These are phyloP conservation scores for Podospora tetraspora DNA, from an alignment of 495 filamentous ascomycete species.

Conservation along the genomic window DNA sequence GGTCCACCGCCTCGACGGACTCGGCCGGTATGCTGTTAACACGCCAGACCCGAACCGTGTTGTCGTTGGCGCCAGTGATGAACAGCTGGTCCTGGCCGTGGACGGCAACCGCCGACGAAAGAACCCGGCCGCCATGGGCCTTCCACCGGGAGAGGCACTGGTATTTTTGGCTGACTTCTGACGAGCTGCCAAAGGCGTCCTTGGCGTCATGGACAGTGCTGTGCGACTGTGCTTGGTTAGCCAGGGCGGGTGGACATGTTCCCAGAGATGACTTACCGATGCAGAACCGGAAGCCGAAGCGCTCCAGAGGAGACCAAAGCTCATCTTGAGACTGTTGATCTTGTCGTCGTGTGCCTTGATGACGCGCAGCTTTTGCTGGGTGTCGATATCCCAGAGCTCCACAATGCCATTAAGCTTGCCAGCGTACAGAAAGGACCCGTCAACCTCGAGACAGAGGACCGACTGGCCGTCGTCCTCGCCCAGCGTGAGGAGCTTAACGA, in stretches of 20 bases:
- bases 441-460: slow-evolving; percentile 75
- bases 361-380: slow-evolving; percentile 78
- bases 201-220: slow-evolving; percentile 52
- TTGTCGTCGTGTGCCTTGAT: slow-evolving; percentile 77
- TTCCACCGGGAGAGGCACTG: slow-evolving; percentile 77
- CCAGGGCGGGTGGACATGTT: neutral
- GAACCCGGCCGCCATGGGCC: slow-evolving; percentile 77
- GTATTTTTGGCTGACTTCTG: slow-evolving; percentile 85
- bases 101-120: slow-evolving; percentile 74
- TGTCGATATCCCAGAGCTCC: slow-evolving; percentile 96
- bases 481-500: slow-evolving; percentile 57
- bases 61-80: slow-evolving; percentile 93
- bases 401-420: slow-evolving; percentile 85
- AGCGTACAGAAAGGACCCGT: slow-evolving; percentile 85
- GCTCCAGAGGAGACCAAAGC: slow-evolving; percentile 77
- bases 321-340: slow-evolving; percentile 78
- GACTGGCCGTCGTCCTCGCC: slow-evolving; percentile 75
- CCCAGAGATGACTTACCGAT: slow-evolving; percentile 52
- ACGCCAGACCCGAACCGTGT: slow-evolving; percentile 83
- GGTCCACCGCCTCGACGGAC: slow-evolving; percentile 27
- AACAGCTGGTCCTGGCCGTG: slow-evolving; percentile 66
- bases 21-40: slow-evolving; percentile 53
- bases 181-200: slow-evolving; percentile 36
- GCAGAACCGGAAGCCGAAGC: slow-evolving; percentile 74
- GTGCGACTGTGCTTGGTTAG: slow-evolving; percentile 44